These are phyloP conservation scores for Clonostachys rhizophaga DNA, from an alignment of 2,329 filamentous ascomycete genomes.

Conservation along the genomic window DNA sequence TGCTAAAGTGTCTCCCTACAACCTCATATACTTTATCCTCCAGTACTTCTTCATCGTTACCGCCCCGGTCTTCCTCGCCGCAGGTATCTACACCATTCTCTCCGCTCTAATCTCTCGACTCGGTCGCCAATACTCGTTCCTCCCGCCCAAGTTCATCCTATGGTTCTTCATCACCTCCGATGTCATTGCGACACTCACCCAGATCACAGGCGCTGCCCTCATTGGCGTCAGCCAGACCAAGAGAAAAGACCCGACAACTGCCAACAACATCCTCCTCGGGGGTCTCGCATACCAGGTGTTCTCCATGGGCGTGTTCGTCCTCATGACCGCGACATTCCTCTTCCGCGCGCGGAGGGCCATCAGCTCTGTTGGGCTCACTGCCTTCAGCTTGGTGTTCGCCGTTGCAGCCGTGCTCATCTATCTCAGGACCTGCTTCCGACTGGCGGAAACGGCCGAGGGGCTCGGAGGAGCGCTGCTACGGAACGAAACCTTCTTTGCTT, in stretches of 20 bases:
- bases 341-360: constrained; percentile 23
- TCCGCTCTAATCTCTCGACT: constrained; percentile 41
- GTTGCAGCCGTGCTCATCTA: constrained; percentile 42
- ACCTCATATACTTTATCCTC: constrained; percentile 49
- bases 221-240: constrained; percentile 45
- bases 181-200: constrained; percentile 45
- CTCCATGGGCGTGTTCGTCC: constrained; percentile 41
- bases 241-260: constrained; percentile 39
- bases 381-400: constrained; percentile 35
- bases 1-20: constrained; percentile 44
- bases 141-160: constrained; percentile 40
- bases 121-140: constrained; percentile 32
- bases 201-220: constrained; percentile 48
- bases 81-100: constrained; percentile 50
- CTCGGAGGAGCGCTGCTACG: constrained; percentile 36
- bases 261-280: constrained; percentile 50
- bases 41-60: constrained; percentile 60
- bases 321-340: constrained; percentile 34
- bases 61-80: constrained; percentile 52
- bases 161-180: constrained; percentile 51
- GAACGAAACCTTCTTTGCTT: constrained; percentile 48
- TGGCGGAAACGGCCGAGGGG: constrained; percentile 49
- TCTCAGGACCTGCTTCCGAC: constrained; percentile 45
- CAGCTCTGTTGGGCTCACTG: constrained; percentile 16
- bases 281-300: constrained; percentile 51